Evolutionary conservation across 768 basidiomycete species (phyloP).

Genomic region (Xerocomus spinulosus): DNA sequence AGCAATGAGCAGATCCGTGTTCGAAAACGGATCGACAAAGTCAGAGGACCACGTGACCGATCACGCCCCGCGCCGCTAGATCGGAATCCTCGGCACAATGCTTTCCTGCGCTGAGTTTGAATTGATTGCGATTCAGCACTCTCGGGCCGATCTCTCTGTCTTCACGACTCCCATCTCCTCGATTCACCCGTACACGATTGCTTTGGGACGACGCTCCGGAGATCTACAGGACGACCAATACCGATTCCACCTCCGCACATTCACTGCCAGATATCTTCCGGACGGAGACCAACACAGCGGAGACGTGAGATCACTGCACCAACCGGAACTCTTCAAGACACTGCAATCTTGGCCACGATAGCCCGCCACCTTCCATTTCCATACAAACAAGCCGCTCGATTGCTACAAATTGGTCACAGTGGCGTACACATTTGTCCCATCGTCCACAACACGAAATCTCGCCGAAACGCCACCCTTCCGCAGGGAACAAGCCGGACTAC

Average conservation of each 20-base stretch:
- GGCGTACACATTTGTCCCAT: slow-evolving; percentile 11
- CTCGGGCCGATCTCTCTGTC: slow-evolving; percentile 5
- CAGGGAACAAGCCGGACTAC: not conserved
- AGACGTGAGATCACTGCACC: not conserved
- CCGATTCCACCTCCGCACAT: too few relatives aligned
- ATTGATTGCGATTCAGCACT: slow-evolving; percentile 15
- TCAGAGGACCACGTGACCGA: slow-evolving; percentile 14
- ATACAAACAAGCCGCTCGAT: slow-evolving; percentile 1
- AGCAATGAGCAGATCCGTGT: slow-evolving; percentile 13
- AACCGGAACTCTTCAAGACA: too few relatives aligned
- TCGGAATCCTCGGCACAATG: slow-evolving; percentile 15
- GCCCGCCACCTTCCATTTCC: slow-evolving; percentile 5
- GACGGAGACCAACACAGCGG: not conserved
- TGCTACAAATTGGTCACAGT: slow-evolving; percentile 10
- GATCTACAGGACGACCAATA: too few relatives aligned
- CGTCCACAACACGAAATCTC: slow-evolving; percentile 2
- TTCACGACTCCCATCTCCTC: too few relatives aligned
- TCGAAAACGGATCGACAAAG: slow-evolving; percentile 8
- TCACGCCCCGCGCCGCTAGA: too few relatives aligned
- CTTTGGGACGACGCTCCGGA: too few relatives aligned
- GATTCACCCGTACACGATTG: too few relatives aligned
- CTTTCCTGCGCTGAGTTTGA: slow-evolving; percentile 21
- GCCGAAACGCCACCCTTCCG: slow-evolving; percentile 14
- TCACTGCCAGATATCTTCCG: not conserved
- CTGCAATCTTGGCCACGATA: too few relatives aligned